Evolutionary conservation across 768 basidiomycete species (phyloP).

Genomic region (Leccinum arenicola): DNA sequence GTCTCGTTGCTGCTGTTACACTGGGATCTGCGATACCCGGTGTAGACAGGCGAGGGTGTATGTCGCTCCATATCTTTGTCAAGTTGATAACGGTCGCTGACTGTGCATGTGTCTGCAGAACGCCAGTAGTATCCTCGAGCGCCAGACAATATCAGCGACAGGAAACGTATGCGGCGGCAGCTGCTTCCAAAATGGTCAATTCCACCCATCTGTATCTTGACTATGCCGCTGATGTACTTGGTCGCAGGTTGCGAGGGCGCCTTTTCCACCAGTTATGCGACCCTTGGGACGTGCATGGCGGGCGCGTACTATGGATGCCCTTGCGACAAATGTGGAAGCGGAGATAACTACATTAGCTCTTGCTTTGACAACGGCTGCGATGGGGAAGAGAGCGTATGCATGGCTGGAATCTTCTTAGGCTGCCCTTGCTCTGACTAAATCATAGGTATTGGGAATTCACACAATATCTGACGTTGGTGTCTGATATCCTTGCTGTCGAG

Average conservation of each 20-base stretch:
- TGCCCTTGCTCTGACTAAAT: not conserved
- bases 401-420: not conserved
- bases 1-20: not conserved
- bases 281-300: not conserved
- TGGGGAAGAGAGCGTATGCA: not conserved
- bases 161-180: not conserved
- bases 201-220: not conserved
- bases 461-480: not conserved
- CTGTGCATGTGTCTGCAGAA: not conserved
- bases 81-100: not conserved
- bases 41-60: not conserved
- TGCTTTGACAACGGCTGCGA: not conserved
- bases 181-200: not conserved
- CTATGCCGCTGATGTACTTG: not conserved
- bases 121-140: not conserved
- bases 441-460: not conserved
- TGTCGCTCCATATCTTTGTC: not conserved
- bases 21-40: not conserved
- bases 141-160: not conserved
- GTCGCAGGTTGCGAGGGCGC: not conserved
- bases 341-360: not conserved
- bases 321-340: not conserved
- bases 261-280: not conserved
- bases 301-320: not conserved
- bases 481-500: not conserved